Evolutionary conservation across 169 alveolate genomes (phyloP).

Genomic region (Perkinsus marinus): DNA sequence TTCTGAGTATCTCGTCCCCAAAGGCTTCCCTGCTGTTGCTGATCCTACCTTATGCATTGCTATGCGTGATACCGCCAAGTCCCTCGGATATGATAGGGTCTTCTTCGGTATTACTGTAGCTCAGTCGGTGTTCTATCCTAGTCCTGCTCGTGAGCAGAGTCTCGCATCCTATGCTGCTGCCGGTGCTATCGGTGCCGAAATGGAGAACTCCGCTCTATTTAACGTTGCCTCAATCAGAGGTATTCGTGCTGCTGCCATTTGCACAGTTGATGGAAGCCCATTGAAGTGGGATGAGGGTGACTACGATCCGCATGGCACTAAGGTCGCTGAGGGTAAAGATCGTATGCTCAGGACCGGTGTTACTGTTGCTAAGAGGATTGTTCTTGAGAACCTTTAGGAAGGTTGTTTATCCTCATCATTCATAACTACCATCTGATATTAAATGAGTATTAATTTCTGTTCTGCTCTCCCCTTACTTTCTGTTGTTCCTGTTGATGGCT

Average conservation of each 20-base stretch:
- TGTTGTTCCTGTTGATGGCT: too few species aligned
- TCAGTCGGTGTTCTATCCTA: not conserved
- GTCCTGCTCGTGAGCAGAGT: not conserved
- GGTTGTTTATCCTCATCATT: too few species aligned
- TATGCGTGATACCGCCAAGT: not conserved
- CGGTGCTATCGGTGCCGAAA: conserved; percentile 10
- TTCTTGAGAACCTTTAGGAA: too few species aligned
- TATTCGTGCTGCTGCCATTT: conserved; percentile 4
- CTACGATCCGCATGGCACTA: conserved; percentile 8
- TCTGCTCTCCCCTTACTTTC: too few species aligned
- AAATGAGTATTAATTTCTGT: too few species aligned
- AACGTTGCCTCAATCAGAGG: conserved; percentile 1
- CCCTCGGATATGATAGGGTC: not conserved
- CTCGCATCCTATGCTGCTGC: not conserved
- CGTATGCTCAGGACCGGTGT: conserved; percentile 8
- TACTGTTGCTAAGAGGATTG: not conserved
- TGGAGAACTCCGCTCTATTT: conserved; percentile 12
- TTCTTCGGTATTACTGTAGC: not conserved
- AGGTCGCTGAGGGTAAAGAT: conserved; percentile 7
- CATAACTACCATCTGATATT: too few species aligned
- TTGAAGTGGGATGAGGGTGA: conserved; percentile 9
- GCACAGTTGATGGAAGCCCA: conserved; percentile 16
- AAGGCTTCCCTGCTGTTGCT: conserved; percentile 1
- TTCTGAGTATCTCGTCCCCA: not conserved
- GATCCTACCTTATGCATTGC: not conserved